A percentile compares a stretch with the other conserved stretches of the same genome.
Evolutionary conservation across 2,329 filamentous ascomycete genomes (phyloP).

Genomic region (Chalaropsis ovoidea): DNA sequence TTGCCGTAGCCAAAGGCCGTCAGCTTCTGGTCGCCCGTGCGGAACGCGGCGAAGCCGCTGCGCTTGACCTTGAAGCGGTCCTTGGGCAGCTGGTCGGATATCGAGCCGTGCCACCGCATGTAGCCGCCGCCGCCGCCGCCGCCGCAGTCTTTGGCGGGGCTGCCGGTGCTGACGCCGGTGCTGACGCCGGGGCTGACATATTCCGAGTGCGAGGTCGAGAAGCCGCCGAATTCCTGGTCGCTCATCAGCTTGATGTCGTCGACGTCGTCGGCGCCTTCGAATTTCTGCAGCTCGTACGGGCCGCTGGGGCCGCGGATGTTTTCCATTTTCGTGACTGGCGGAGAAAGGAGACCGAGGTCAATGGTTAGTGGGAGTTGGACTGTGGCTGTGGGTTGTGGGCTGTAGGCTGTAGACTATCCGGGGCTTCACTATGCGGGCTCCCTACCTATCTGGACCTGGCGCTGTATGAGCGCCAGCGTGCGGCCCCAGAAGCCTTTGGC

Average conservation of each 20-base stretch:
- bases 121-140: constrained; percentile 36
- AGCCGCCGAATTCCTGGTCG: constrained; percentile 78
- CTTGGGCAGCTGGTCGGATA: constrained; percentile 72
- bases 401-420: no score
- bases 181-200: constrained; percentile 36
- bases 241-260: constrained; percentile 65
- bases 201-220: constrained; percentile 63
- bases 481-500: constrained; percentile 47
- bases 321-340: constrained; percentile 56
- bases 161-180: no score
- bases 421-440: no score
- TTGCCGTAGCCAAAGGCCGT: constrained; percentile 78
- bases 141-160: not conserved
- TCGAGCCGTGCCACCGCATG: constrained; percentile 73
- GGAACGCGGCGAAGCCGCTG: constrained; percentile 81
- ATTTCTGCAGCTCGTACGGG: constrained; percentile 55
- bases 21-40: constrained; percentile 63
- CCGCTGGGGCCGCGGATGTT: constrained; percentile 54
- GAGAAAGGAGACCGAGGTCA: not conserved
- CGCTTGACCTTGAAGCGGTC: constrained; percentile 65
- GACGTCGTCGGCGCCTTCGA: constrained; percentile 43
- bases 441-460: constrained; percentile 49
- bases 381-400: no score
- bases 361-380: not conserved
- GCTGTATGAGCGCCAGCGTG: constrained; percentile 51